Evolutionary conservation across 2,329 filamentous ascomycete genomes (phyloP), one percentile per base, ranked within the genome.

Genomic region (Sporothrix mexicana): DNA sequence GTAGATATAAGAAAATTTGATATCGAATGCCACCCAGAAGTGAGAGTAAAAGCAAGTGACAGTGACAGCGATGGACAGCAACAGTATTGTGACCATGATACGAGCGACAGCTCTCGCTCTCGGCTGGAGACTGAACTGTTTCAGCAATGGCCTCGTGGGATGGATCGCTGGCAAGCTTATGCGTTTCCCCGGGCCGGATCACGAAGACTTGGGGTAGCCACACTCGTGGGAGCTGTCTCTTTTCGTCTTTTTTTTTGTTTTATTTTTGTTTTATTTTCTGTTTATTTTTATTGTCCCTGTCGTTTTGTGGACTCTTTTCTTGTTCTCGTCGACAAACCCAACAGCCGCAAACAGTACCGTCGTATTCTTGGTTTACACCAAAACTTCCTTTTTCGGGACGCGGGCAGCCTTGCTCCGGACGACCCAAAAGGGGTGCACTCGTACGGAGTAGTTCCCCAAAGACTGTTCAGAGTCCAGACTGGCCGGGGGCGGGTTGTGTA

Each of bases 141-240:
- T 66, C 61, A 66, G 61, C 61, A 66, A 66, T 45, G 61, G 41
- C 41, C 61, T 66, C 41, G 15, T 17, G 47, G 15, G 61, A 25
- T n/a, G 41, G 61, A 62, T 4, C 23, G 3, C 15, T 6, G 13
- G 12, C 4, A 62, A 62, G 36, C 30, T 20, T 43, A 36, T 20
- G 59, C 59, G 59, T 43, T 20, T 62, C 59, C 36, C 30, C 59
- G 59, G 36, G 59, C 59, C 59, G 59, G 5, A 41, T 61, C 55
- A 36, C 57, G 30, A 41, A n/a, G 25, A 36, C 30, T 36, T 36
- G 30, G 30, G 30, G 30, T 7, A 51, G 47, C 6, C 47, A 15
- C 47, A 15, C 6, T 51, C 47, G 47, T 17, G 47, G 47, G 12
- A 17, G 47, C 6, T 51, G 47, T 51, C 57, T 64, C 23, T 45